A percentile compares a stretch with the other conserved stretches of the same genome.
Conservation (phyloP, 768 basidiomycete species). For the Crucibulum laeve region DNA sequence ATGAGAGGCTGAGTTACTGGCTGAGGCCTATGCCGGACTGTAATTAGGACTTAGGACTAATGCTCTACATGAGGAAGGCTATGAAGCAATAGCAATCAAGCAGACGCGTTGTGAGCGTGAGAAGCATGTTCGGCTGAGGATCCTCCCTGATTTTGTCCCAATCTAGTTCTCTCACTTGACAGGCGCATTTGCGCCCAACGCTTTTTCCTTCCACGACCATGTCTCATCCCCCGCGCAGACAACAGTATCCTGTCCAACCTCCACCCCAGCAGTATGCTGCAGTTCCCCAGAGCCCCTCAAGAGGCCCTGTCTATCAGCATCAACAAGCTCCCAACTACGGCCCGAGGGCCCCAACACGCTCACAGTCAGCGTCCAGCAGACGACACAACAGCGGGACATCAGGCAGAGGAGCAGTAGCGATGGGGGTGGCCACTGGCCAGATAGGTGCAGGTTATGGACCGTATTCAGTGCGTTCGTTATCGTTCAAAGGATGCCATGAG, state of each 20-base stretch:
- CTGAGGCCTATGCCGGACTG: no score
- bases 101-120: no score
- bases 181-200: conserved; percentile 4
- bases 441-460: conserved; percentile 84
- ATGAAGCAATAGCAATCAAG: no score
- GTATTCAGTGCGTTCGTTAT: conserved; percentile 60
- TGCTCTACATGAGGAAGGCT: no score
- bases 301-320: conserved; percentile 22
- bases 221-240: conserved; percentile 33
- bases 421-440: conserved; percentile 74
- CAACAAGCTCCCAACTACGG: conserved; percentile 19
- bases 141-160: no score
- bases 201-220: conserved; percentile 21
- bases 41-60: no score
- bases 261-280: conserved; percentile 57
- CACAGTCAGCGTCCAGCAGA: conserved; percentile 18
- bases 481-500: not conserved
- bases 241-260: conserved; percentile 37
- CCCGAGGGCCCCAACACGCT: conserved; percentile 16
- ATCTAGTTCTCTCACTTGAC: no score
- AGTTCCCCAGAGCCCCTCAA: conserved; percentile 50
- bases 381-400: conserved; percentile 18
- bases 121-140: conserved; percentile 12
- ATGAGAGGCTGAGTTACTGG: no score
- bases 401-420: conserved; percentile 57